Conservation (phyloP, 805 yeast species). For the Clavispora vitiphila region DNA sequence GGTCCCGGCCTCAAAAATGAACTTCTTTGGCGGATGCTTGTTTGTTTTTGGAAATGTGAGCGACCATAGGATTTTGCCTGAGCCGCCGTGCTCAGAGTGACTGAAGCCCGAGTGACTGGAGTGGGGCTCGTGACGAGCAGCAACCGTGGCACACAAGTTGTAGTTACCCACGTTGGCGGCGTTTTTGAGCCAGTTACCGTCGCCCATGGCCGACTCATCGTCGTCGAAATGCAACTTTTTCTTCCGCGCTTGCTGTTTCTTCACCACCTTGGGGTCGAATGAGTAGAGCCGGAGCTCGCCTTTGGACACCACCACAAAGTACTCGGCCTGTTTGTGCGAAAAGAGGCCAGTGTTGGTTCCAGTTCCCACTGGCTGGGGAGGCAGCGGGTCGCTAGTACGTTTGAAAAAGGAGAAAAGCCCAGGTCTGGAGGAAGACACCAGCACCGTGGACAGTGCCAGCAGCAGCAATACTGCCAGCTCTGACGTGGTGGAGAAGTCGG, state of each 20-base stretch:
- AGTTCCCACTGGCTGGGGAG: conserved; percentile 9
- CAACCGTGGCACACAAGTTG: conserved; percentile 49
- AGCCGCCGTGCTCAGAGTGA: no score
- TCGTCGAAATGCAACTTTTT: conserved; percentile 17
- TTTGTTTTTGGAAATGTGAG: conserved; percentile 48
- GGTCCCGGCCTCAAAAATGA: conserved; percentile 64
- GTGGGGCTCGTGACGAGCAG: conserved; percentile 21
- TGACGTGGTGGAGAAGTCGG: conserved; percentile 17
- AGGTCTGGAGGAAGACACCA: conserved; percentile 6
- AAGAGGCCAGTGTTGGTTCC: conserved; percentile 8
- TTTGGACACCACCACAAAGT: conserved; percentile 63
- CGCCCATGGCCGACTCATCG: conserved; percentile 39
- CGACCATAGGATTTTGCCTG: conserved; percentile 41
- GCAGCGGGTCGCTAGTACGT: conserved; percentile 4
- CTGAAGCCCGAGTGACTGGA: no score
- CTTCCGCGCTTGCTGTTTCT: conserved; percentile 33
- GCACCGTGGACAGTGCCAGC: conserved; percentile 8
- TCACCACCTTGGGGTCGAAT: conserved; percentile 42
- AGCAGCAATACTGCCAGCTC: conserved; percentile 7
- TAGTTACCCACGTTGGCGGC: conserved; percentile 54
- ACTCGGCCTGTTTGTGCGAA: conserved; percentile 34
- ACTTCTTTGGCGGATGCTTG: conserved; percentile 30
- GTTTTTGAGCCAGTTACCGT: conserved; percentile 65
- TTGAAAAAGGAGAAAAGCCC: conserved; percentile 15
- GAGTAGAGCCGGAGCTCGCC: conserved; percentile 60